Conservation (phyloP, 495 filamentous ascomycete genomes). For the Podospora anserina region DNA sequence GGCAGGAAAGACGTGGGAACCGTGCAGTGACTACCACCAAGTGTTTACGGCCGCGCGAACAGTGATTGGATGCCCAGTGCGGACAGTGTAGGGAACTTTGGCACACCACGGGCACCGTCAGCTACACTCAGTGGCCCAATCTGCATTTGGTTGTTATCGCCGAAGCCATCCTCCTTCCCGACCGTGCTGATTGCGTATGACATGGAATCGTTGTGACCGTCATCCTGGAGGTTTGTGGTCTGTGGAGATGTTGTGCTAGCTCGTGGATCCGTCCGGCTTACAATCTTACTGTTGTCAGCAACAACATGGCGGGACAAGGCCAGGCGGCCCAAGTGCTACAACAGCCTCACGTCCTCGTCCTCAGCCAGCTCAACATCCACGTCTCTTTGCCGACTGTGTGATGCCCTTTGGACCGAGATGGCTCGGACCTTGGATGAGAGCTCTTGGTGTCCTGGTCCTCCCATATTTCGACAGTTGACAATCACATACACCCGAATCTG, state of each 20-base stretch:
- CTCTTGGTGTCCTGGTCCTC: neutral
- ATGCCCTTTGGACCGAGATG: neutral
- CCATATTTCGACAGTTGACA: neutral
- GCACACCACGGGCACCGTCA: neutral
- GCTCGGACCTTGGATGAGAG: neutral
- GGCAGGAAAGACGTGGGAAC: neutral
- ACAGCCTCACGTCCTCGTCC: neutral
- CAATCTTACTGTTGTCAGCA: neutral
- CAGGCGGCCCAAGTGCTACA: neutral
- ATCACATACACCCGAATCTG: neutral
- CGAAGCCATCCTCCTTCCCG: neutral
- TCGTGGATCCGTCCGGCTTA: neutral
- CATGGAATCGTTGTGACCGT: neutral
- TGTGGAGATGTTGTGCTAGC: neutral
- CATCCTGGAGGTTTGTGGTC: neutral
- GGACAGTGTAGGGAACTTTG: neutral
- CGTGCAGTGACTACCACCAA: neutral
- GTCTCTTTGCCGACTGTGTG: neutral
- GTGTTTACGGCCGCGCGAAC: neutral
- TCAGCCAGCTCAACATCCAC: neutral
- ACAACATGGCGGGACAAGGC: neutral
- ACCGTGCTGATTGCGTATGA: neutral
- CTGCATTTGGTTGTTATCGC: neutral
- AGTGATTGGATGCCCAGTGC: neutral
- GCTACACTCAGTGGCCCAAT: neutral